These are phyloP conservation scores for Aplosporella prunicola DNA, from an alignment of 2,329 filamentous ascomycete species.

Conservation along the genomic window DNA sequence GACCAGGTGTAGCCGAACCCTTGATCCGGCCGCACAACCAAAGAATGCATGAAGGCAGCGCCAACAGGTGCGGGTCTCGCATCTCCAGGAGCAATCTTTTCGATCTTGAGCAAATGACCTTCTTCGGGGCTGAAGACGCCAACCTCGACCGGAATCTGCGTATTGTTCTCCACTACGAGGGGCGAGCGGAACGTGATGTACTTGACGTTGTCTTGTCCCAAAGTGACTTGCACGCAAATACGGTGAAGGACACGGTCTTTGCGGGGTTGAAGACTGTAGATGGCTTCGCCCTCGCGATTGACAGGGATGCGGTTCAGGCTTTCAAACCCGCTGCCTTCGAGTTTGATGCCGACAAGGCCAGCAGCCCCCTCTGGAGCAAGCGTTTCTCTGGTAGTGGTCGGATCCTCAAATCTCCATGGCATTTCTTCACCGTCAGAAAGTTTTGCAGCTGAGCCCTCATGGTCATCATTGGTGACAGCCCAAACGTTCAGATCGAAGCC, in stretches of 20 bases:
- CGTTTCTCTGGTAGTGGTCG: constrained; percentile 91
- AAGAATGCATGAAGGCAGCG: constrained; percentile 78
- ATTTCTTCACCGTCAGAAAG: constrained; percentile 82
- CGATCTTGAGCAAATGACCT: constrained; percentile 88
- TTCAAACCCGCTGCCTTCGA: constrained; percentile 93
- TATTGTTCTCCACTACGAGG: constrained; percentile 86
- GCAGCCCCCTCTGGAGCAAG: constrained; percentile 73
- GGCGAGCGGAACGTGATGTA: constrained; percentile 94
- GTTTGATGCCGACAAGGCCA: constrained; percentile 68
- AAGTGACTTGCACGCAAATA: constrained; percentile 79
- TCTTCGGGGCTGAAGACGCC: constrained; percentile 83
- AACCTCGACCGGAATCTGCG: constrained; percentile 88
- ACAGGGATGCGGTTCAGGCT: constrained; percentile 78
- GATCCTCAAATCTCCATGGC: constrained; percentile 95
- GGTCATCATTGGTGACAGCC: constrained; percentile 58
- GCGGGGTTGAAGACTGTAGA: constrained; percentile 83
- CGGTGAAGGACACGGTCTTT: constrained; percentile 79
- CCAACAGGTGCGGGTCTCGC: constrained; percentile 84
- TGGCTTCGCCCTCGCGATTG: constrained; percentile 84
- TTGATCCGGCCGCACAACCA: constrained; percentile 83
- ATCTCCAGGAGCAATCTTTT: constrained; percentile 91
- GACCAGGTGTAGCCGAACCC: constrained; percentile 97
- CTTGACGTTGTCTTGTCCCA: constrained; percentile 94
- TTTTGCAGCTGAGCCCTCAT: constrained; percentile 62
- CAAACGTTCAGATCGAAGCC: constrained; percentile 83